Conservation (phyloP, 805 yeast species). For the Kazachstania psychrophila region DNA sequence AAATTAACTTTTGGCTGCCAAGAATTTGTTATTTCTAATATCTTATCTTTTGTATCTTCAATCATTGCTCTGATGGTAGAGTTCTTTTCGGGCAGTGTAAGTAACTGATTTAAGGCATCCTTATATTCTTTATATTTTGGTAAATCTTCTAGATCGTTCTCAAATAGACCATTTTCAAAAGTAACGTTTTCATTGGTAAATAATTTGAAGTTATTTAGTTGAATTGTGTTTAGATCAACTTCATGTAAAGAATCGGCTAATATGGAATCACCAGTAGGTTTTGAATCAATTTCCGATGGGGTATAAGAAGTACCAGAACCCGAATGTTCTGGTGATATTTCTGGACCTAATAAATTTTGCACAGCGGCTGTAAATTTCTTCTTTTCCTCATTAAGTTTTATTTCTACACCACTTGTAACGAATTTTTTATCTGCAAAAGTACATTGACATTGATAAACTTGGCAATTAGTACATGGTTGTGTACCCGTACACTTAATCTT, state of each 20-base stretch:
- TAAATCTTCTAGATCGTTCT: conserved; percentile 15
- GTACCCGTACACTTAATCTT: conserved; percentile 30
- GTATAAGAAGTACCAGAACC: too few relatives aligned
- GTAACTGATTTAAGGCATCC: conserved; percentile 11
- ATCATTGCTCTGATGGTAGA: conserved; percentile 10
- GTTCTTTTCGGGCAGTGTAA: conserved; percentile 8
- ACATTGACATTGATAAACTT: conserved; percentile 24
- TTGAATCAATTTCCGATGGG: too few relatives aligned
- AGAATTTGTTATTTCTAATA: conserved; percentile 7
- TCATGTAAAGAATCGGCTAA: too few relatives aligned
- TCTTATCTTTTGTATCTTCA: conserved; percentile 11
- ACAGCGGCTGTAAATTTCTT: too few relatives aligned
- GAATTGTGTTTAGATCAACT: too few relatives aligned
- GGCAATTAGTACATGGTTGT: conserved; percentile 26
- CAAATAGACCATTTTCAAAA: conserved; percentile 13
- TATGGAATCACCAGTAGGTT: too few relatives aligned
- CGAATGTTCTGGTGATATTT: too few relatives aligned
- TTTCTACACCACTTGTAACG: too few relatives aligned
- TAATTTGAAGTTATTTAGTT: too few relatives aligned
- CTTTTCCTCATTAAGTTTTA: too few relatives aligned
- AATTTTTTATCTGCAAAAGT: conserved; percentile 5
- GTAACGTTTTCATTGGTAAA: too few relatives aligned
- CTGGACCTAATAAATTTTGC: too few relatives aligned
- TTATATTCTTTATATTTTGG: conserved; percentile 12
- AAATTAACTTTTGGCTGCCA: conserved; percentile 20